phyloP scores from a whole-genome alignment of 805 yeast genomes.

The Ogataea zsoltii region DNA sequence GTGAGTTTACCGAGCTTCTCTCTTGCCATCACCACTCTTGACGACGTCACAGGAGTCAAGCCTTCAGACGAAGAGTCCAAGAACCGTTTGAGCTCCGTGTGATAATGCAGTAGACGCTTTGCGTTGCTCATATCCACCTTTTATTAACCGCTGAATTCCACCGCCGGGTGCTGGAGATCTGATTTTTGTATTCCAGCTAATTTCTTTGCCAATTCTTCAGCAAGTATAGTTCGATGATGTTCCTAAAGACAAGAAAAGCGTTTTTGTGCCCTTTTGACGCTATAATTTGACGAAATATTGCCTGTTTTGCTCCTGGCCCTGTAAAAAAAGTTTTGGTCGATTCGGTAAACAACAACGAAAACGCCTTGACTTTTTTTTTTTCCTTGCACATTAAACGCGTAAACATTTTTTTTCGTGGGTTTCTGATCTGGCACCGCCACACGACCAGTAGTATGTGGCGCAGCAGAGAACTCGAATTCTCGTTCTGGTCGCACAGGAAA shows the following conservation, averaged over 20 bases:
- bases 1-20: slow-evolving; percentile 82
- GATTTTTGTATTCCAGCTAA: not conserved
- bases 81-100: slow-evolving; percentile 50
- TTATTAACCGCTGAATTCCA: not conserved
- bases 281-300: not conserved
- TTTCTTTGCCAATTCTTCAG: not conserved
- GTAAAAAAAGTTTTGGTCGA: not conserved
- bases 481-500: too few relatives aligned
- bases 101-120: slow-evolving; percentile 36
- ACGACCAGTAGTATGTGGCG: not conserved
- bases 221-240: not conserved
- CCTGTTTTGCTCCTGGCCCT: not conserved
- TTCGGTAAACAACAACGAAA: slow-evolving; percentile 5
- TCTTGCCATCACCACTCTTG: slow-evolving; percentile 80
- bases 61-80: slow-evolving; percentile 50
- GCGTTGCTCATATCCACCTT: slow-evolving; percentile 15
- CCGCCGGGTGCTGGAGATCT: not conserved
- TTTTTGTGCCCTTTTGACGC: not conserved
- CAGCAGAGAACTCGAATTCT: too few relatives aligned
- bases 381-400: slow-evolving; percentile 4
- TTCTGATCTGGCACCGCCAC: slow-evolving; percentile 3
- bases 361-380: not conserved
- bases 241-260: not conserved
- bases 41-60: slow-evolving; percentile 43
- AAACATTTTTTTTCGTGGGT: not conserved